A percentile compares a stretch with the other conserved stretches of the same genome.
Conservation (phyloP, 768 basidiomycete species). For the Lepiota venenata region DNA sequence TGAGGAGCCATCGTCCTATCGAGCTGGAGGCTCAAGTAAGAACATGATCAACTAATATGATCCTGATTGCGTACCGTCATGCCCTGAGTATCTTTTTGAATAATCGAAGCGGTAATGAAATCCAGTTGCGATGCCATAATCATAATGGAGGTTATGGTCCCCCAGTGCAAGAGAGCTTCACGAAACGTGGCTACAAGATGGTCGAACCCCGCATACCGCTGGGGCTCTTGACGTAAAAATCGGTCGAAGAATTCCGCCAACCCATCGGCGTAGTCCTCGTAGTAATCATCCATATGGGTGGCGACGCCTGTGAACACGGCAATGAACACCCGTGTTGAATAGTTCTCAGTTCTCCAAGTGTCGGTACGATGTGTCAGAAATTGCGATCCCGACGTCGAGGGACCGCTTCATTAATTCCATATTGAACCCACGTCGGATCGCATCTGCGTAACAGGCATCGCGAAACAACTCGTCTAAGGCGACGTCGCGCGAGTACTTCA, state of each 20-base stretch:
- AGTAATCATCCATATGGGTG: neutral
- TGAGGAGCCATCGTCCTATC: neutral
- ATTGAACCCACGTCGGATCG: neutral
- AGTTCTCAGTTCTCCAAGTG: neutral
- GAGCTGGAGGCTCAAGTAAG: neutral
- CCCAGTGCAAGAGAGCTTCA: neutral
- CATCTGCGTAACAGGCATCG: constrained; percentile 1
- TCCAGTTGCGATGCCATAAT: neutral
- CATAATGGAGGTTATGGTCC: neutral
- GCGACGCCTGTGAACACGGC: neutral
- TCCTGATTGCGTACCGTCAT: neutral
- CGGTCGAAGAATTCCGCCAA: too few species aligned
- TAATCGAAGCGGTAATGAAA: neutral
- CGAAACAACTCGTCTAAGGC: too few species aligned
- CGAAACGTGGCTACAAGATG: neutral
- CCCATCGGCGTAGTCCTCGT: neutral
- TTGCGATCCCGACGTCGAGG: constrained; percentile 1
- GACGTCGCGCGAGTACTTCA: neutral
- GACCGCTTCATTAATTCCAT: neutral
- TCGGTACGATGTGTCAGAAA: too few species aligned
- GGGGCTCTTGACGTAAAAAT: neutral
- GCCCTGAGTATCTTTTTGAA: neutral
- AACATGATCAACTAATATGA: neutral
- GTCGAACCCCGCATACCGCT: neutral
- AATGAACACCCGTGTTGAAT: neutral